These are phyloP conservation scores for Venturia aucupariae DNA, from an alignment of 2,329 filamentous ascomycete species.

Conservation along the genomic window DNA sequence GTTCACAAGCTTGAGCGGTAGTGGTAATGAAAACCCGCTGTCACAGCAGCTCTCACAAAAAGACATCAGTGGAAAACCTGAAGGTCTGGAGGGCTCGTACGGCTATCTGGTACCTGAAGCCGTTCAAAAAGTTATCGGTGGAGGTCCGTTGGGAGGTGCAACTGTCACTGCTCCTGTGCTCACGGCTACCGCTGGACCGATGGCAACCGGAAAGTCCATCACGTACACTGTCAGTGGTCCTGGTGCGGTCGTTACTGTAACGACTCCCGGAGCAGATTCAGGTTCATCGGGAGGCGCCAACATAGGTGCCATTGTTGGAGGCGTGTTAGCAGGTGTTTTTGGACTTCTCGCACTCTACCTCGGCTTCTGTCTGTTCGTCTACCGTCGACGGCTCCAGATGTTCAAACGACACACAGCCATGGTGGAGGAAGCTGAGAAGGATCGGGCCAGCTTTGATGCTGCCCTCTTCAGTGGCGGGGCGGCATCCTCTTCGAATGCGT, in stretches of 20 bases:
- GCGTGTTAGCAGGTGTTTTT: constrained; percentile 56
- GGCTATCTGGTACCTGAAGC: constrained; percentile 62
- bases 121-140: constrained; percentile 59
- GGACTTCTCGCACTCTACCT: constrained; percentile 55
- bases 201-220: constrained; percentile 59
- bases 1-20: constrained; percentile 57
- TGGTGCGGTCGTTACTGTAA: constrained; percentile 32
- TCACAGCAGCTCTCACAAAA: constrained; percentile 45
- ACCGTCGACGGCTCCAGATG: constrained; percentile 58
- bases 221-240: constrained; percentile 53
- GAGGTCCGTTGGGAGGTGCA: constrained; percentile 56
- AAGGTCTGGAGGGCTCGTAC: constrained; percentile 48
- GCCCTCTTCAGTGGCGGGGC: constrained; percentile 13
- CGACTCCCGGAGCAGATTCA: constrained; percentile 29
- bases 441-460: constrained; percentile 21
- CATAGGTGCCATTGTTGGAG: constrained; percentile 47
- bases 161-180: constrained; percentile 56
- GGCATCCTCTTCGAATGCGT: constrained; percentile 2
- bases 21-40: constrained; percentile 37
- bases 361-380: constrained; percentile 64
- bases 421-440: constrained; percentile 44
- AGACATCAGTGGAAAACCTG: constrained; percentile 38
- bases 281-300: constrained; percentile 17
- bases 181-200: constrained; percentile 56
- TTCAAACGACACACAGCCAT: constrained; percentile 63